These are phyloP conservation scores for Oryza glumipatula DNA, from an alignment of 176 grass and related monocot genomes.

Conservation along the genomic window DNA sequence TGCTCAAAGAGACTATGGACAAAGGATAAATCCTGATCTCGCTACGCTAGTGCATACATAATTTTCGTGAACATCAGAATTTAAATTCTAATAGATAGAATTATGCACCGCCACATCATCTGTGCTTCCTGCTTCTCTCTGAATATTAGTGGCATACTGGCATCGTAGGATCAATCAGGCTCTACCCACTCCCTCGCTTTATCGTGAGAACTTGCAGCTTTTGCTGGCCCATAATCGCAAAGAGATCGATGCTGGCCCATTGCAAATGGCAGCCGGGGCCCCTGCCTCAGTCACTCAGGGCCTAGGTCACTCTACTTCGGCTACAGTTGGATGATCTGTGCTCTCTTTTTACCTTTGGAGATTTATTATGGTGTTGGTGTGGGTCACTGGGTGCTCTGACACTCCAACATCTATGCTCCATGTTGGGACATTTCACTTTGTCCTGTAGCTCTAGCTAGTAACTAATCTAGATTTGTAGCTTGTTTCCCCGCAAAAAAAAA, in stretches of 20 bases:
- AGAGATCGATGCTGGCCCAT: slow-evolving; percentile 9
- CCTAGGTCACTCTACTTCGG: not conserved
- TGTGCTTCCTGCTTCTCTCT: not conserved
- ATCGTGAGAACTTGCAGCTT: slow-evolving; percentile 6
- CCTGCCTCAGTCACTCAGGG: not conserved
- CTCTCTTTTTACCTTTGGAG: not conserved
- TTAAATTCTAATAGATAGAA: too few species aligned
- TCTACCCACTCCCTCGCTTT: not conserved
- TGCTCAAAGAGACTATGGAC: too few species aligned
- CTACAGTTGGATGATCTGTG: not conserved
- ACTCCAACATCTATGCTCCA: not conserved
- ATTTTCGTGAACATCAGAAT: too few species aligned
- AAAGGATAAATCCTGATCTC: too few species aligned
- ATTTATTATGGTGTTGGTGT: not conserved
- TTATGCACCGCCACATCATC: too few species aligned
- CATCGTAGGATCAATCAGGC: not conserved
- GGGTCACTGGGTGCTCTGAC: not conserved
- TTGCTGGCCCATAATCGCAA: slow-evolving; percentile 16
- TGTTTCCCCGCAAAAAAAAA: not conserved
- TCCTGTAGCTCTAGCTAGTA: not conserved
- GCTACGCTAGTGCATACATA: too few species aligned
- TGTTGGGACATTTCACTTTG: not conserved
- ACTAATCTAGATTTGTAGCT: not conserved
- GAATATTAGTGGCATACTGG: not conserved
- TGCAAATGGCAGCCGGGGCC: not conserved